Base-by-base conservation (phyloP, 2,329 filamentous ascomycete species). In the Ciborinia camelliae region DNA sequence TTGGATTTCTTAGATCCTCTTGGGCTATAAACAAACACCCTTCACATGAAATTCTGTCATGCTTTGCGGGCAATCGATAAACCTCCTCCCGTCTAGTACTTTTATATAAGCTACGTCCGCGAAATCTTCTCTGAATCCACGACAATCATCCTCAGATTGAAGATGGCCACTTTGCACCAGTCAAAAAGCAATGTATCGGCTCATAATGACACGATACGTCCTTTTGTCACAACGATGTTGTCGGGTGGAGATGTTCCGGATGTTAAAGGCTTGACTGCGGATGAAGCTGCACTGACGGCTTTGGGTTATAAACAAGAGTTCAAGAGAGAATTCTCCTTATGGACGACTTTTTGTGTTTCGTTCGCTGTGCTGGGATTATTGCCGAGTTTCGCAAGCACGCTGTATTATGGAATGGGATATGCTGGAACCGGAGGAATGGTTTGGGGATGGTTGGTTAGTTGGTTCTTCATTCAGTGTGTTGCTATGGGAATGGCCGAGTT, bases 361-460 rank as follows among this genome's bases (percentile, higher is more conserved):
- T 91, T 91, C 74, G 88, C 89, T 8, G 88, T 91, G 14, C 78
- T 91, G 63, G 89, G 89, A 1, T 75, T 91, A 54, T 76, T 91
- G 58, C 89, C 89, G 0, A 89, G 85, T 67, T 90, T 91, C 71
- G 89, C 88, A 1, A 87, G 83, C 68, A 91, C 89, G 0, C 76
- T 92, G 68, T 88, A 82, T 72, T 91, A 90, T 81, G 88, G 88
- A 69, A 85, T 86, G 80, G 82, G 82, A 45, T 84, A 84, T 73
- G 81, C 81, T 28, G 81, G 83, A 5, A 84, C 81, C 0, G 82
- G 80, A 65, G 86, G 86, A 30, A 90, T 90, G 86, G 87, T 86
- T 2, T 91, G 89, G 89, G 89, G 89, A 6, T 92, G 89, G 89
- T 77, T 91, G 35, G 80, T 91, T 53, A 87, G 87, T 57, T 89